Base-by-base conservation (phyloP, 139 green algal genomes). In the Picochlorum sp. region DNA sequence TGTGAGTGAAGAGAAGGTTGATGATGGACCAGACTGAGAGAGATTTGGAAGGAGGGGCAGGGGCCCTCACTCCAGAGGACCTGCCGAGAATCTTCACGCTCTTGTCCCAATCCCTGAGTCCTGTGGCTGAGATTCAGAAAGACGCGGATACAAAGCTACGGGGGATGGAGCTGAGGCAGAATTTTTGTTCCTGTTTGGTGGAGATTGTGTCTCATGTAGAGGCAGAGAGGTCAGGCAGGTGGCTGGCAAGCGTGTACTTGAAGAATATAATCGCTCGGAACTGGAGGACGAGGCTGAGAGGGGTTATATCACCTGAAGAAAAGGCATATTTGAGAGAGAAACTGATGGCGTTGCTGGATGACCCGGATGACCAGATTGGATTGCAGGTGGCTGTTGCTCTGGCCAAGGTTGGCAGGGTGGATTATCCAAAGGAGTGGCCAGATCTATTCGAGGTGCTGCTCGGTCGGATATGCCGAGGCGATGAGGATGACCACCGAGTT, bases 351-450 rank as follows among this genome's bases (percentile, higher is more conserved):
- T 57, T 93, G 1, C 68, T 95, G 1, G 68, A 70, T 9, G 76
- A 95, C 66, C 79, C 91, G 28, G 88, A 96, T 57, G 84, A 78
- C 63, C 85, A 95, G 83, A 86, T 90, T 57, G 60, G 31, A 1
- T 70, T 91, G 6, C 90, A 97, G 57, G 62, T 96, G 26, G 89
- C 88, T 0, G 63, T 97, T n/a, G 66, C 85, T 8, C 75, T 94
- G 8, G 79, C 86, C 60, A 96, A 95, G 68, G 69, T 96, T n/a
- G 91, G 89, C 0, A 81, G 91, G 24, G 63, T 80, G 13, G 91
- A 97, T 77, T 97, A 84, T 57, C 91, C 91, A 1, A 44, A 57
- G 11, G 77, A 86, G 15, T 97, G 91, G 91, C 89, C 90, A 4
- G 65, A 41, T 21, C 77, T 97, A 14, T 87, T 96, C 57, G 60